Conservation (phyloP, 2,329 filamentous ascomycete genomes). For the Neocatenulostroma microsporum region DNA sequence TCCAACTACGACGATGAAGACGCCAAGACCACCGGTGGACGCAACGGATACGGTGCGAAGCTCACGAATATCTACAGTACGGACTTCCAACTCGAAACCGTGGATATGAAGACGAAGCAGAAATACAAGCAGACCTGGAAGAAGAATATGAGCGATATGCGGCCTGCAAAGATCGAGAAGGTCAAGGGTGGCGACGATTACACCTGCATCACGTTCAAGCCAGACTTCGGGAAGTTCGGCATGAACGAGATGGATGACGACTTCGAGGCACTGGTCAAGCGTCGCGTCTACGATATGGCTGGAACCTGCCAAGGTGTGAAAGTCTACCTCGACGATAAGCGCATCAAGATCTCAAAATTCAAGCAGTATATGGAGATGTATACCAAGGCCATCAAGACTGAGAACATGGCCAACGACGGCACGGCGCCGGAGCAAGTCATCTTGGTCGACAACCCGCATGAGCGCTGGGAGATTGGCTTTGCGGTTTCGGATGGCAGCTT, state of each 20-base stretch:
- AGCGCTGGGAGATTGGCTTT: slow-evolving; percentile 89
- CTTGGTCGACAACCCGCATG: slow-evolving; percentile 70
- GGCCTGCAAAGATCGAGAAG: slow-evolving; percentile 79
- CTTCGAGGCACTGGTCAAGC: slow-evolving; percentile 81
- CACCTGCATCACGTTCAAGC: slow-evolving; percentile 85
- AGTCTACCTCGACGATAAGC: slow-evolving; percentile 76
- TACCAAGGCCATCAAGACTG: slow-evolving; percentile 82
- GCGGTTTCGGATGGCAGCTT: slow-evolving; percentile 95
- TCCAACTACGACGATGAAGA: slow-evolving; percentile 96
- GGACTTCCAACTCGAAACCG: slow-evolving; percentile 82
- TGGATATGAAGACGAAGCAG: slow-evolving; percentile 77
- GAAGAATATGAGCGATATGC: slow-evolving; percentile 88
- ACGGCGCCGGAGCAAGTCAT: slow-evolving; percentile 59
- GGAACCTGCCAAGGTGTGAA: slow-evolving; percentile 76
- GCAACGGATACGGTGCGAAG: slow-evolving; percentile 97
- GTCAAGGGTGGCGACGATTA: slow-evolving; percentile 68
- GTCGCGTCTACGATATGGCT: slow-evolving; percentile 92
- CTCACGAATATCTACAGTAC: slow-evolving; percentile 98
- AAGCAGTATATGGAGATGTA: slow-evolving; percentile 97
- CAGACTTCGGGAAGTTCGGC: slow-evolving; percentile 79
- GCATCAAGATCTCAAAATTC: slow-evolving; percentile 76
- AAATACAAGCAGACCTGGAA: slow-evolving; percentile 95
- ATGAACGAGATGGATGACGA: slow-evolving; percentile 89
- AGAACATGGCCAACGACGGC: slow-evolving; percentile 66
- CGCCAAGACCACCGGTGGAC: slow-evolving; percentile 91